Percentiles rank a stretch among this genome's conserved stretches.
These are phyloP conservation scores for Linum trigynum DNA, from an alignment of 345 rosid genomes.

Conservation along the genomic window DNA sequence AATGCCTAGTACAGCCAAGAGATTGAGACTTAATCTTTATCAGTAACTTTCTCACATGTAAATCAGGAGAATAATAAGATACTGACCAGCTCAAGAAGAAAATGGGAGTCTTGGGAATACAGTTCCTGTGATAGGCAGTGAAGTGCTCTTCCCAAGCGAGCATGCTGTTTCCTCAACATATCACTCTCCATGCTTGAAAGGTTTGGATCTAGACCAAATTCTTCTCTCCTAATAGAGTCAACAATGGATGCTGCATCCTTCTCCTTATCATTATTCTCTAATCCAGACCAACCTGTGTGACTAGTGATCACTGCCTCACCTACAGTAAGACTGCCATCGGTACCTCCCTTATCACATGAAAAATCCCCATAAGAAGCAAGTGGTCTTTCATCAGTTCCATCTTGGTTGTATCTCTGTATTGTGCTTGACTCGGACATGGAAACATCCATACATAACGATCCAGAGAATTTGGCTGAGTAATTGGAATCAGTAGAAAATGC, in stretches of 20 bases:
- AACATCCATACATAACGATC: slow-evolving; percentile 16
- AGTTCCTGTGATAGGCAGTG: slow-evolving; percentile 95
- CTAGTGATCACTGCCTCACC: slow-evolving; percentile 21
- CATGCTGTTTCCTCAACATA: slow-evolving; percentile 90
- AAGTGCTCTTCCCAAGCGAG: slow-evolving; percentile 97
- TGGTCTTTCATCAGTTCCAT: slow-evolving; percentile 18
- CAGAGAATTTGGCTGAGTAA: slow-evolving; percentile 16
- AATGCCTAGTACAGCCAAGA: not conserved
- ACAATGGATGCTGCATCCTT: slow-evolving; percentile 42
- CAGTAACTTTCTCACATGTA: not conserved
- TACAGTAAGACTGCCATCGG: slow-evolving; percentile 18
- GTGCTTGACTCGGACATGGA: slow-evolving; percentile 18
- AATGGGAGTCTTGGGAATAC: slow-evolving; percentile 97
- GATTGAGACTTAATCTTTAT: not conserved
- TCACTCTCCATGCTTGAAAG: slow-evolving; percentile 53
- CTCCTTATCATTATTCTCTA: slow-evolving; percentile 20
- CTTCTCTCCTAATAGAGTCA: slow-evolving; percentile 75
- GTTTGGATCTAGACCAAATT: slow-evolving; percentile 71
- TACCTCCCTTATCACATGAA: slow-evolving; percentile 17
- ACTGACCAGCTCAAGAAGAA: slow-evolving; percentile 95
- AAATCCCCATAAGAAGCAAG: slow-evolving; percentile 13
- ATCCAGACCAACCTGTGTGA: slow-evolving; percentile 19
- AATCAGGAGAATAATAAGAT: slow-evolving; percentile 6
- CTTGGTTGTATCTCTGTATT: slow-evolving; percentile 17
- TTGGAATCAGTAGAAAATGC: slow-evolving; percentile 25